These are phyloP conservation scores for Moniliophthora roreri DNA, from an alignment of 1,284 basidiomycete species.

Conservation along the genomic window DNA sequence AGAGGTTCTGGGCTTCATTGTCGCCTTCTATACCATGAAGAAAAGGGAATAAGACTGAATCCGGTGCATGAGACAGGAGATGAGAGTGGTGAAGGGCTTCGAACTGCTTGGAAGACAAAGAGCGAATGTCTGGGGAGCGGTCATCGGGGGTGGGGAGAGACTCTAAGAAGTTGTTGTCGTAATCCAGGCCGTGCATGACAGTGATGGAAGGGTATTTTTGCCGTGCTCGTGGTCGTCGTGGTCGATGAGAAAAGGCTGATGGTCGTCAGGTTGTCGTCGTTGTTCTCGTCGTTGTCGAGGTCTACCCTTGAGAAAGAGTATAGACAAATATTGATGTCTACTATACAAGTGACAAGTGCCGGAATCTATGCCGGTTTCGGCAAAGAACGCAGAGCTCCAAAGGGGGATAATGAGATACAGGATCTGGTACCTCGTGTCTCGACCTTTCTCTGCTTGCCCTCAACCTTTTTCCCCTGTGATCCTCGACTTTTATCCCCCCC, in stretches of 20 bases:
- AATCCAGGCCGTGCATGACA: background rate
- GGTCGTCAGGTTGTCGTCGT: background rate
- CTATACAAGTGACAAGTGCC: no score
- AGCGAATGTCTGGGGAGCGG: background rate
- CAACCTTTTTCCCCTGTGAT: no score
- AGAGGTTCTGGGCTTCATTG: slow-evolving; percentile 73
- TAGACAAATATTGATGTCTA: no score
- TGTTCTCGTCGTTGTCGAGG: background rate
- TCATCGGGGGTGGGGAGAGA: background rate
- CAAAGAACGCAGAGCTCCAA: no score
- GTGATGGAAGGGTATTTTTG: background rate
- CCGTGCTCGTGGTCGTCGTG: background rate
- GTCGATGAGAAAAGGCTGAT: background rate
- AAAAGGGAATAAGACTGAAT: slow-evolving; percentile 81
- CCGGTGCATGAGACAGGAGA: slow-evolving; percentile 67
- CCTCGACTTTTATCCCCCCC: no score
- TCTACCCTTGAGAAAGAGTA: no score
- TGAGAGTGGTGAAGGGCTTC: slow-evolving; percentile 62
- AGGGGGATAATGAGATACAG: no score
- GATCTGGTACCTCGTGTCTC: no score
- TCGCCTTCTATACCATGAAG: slow-evolving; percentile 80
- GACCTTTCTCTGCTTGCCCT: no score
- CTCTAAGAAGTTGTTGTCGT: background rate
- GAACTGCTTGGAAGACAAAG: slow-evolving; percentile 55
- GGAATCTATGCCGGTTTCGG: no score